Percentiles rank a stretch among this genome's conserved stretches.
phyloP scores from a whole-genome alignment of 2,329 filamentous ascomycete species.

The Arthrocladium fulminans region DNA sequence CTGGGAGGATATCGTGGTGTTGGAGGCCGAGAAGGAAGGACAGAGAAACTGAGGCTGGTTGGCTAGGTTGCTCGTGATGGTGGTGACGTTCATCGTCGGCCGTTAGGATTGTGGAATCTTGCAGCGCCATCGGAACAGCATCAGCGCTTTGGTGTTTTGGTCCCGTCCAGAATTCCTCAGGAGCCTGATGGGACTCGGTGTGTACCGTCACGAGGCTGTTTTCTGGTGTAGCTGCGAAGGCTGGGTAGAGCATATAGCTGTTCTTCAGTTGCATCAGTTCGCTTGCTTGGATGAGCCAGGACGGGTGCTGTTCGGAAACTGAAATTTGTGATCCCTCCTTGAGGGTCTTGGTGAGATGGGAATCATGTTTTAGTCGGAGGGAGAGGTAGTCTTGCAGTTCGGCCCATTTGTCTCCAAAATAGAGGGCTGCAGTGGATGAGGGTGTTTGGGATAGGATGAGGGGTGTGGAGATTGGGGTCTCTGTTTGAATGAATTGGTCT shows the following conservation, averaged over 20 bases:
- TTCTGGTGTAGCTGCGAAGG: slow-evolving; percentile 37
- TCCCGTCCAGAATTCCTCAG: slow-evolving; percentile 51
- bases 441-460: slow-evolving; percentile 81
- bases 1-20: not conserved
- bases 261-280: slow-evolving; percentile 67
- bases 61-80: not conserved
- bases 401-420: slow-evolving; percentile 77
- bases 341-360: slow-evolving; percentile 14
- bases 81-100: not conserved
- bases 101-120: not conserved
- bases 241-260: slow-evolving; percentile 73
- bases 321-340: slow-evolving; percentile 8
- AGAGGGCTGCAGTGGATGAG: slow-evolving; percentile 69
- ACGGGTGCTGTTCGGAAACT: slow-evolving; percentile 62
- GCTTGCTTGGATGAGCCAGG: slow-evolving; percentile 70
- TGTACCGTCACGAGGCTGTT: slow-evolving; percentile 24
- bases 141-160: not conserved
- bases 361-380: slow-evolving; percentile 41
- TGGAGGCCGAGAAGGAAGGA: slow-evolving; percentile 3
- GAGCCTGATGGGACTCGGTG: slow-evolving; percentile 59
- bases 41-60: not conserved
- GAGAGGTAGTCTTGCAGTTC: slow-evolving; percentile 76
- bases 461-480: slow-evolving; percentile 26
- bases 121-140: not conserved
- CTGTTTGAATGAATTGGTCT: slow-evolving; percentile 44